A percentile compares a stretch with the other conserved stretches of the same genome.
Evolutionary conservation across 352 stramenopile genomes (phyloP).

Genomic region (Pythium aristosporum): DNA sequence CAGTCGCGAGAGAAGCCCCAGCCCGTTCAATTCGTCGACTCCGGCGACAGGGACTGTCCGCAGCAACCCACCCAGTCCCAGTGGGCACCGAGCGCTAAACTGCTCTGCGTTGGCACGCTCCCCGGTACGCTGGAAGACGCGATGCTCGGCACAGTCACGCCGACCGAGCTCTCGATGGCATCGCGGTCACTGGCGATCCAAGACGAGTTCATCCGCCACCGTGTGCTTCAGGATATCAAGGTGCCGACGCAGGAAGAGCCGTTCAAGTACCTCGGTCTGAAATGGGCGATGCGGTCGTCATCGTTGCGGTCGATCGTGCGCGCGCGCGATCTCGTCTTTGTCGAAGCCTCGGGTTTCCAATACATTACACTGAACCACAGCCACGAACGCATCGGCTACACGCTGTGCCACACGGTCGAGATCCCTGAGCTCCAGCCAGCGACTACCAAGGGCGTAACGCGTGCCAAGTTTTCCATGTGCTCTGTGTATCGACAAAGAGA

Average conservation of each 20-base stretch:
- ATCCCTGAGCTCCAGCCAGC: conserved; percentile 2
- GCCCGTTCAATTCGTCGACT: background rate
- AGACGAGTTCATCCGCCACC: conserved; percentile 11
- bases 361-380: background rate
- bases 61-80: background rate
- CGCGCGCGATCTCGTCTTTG: conserved; percentile 5
- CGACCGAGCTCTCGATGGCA: conserved; percentile 8
- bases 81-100: background rate
- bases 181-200: conserved; percentile 1
- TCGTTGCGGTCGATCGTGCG: conserved; percentile 22
- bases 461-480: conserved; percentile 45
- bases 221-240: conserved; percentile 7
- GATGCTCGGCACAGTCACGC: conserved; percentile 12
- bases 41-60: background rate
- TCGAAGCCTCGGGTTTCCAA: conserved; percentile 10
- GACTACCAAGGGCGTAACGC: conserved; percentile 30
- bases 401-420: conserved; percentile 11
- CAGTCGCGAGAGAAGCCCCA: conserved; percentile 1
- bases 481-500: conserved; percentile 42
- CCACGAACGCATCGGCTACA: conserved; percentile 18
- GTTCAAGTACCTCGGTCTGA: conserved; percentile 17
- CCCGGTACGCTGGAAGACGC: conserved; percentile 15
- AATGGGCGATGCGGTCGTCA: conserved; percentile 5
- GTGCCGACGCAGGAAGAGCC: conserved; percentile 2
- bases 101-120: conserved; percentile 14